Evolutionary conservation across 169 alveolate species (phyloP).

Genomic region (Babesia gibsoni): DNA sequence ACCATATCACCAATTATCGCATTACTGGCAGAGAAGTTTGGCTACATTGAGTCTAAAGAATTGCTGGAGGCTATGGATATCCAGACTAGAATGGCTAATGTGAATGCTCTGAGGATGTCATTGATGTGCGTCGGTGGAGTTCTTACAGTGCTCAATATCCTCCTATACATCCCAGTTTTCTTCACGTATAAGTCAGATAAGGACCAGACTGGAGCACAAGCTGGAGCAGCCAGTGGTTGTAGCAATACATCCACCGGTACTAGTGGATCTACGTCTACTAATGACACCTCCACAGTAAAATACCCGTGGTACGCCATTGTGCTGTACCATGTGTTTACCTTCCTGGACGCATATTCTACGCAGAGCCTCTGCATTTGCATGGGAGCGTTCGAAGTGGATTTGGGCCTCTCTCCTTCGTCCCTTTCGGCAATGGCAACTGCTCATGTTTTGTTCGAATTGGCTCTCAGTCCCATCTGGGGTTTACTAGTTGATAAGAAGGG

Average conservation of each 20-base stretch:
- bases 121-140: slow-evolving; percentile 2
- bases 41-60: slow-evolving; percentile 12
- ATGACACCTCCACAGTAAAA: no score
- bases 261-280: no score
- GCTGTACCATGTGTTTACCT: not conserved
- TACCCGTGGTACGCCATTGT: not conserved
- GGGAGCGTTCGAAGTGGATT: slow-evolving; percentile 85
- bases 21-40: slow-evolving; percentile 82
- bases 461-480: slow-evolving; percentile 89
- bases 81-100: not conserved
- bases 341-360: slow-evolving; percentile 10
- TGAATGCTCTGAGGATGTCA: slow-evolving; percentile 12
- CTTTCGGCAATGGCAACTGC: slow-evolving; percentile 80
- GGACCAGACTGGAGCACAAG: no score
- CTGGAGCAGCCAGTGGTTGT: no score
- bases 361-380: slow-evolving; percentile 42
- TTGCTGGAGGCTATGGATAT: not conserved
- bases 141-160: not conserved
- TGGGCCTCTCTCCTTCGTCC: slow-evolving; percentile 78
- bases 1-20: slow-evolving; percentile 87
- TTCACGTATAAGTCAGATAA: no score
- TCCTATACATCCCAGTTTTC: slow-evolving; percentile 12
- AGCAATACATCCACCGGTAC: no score
- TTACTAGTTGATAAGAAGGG: slow-evolving; percentile 82
- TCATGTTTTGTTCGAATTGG: slow-evolving; percentile 79